These are phyloP conservation scores for Pleodorina starrii DNA, from an alignment of 139 green algal species.

Conservation along the genomic window DNA sequence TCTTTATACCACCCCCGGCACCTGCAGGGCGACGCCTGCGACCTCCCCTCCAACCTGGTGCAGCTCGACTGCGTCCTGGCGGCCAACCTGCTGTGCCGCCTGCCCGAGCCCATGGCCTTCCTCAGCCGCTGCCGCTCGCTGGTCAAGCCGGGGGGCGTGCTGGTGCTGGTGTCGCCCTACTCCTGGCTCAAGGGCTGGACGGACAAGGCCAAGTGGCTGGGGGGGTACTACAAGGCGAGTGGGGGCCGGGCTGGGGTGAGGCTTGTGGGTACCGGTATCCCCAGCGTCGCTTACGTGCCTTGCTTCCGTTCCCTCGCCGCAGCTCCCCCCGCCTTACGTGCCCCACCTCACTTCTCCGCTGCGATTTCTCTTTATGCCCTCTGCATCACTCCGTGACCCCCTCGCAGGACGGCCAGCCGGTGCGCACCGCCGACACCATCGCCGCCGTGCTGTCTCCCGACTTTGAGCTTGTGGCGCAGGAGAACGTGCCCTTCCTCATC, in stretches of 20 bases:
- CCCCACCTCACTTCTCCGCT: too few relatives aligned
- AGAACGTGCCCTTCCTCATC: constrained; percentile 78
- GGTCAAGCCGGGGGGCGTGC: constrained; percentile 74
- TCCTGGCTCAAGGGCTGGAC: constrained; percentile 83
- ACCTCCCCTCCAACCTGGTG: constrained; percentile 57
- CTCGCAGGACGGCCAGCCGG: constrained; percentile 51
- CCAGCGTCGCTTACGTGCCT: too few relatives aligned
- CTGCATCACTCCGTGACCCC: too few relatives aligned
- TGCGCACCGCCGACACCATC: constrained; percentile 34
- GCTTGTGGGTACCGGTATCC: background rate
- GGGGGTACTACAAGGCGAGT: constrained; percentile 53
- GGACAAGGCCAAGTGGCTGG: constrained; percentile 60
- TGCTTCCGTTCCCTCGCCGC: too few relatives aligned
- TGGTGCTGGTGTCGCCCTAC: constrained; percentile 82
- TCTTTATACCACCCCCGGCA: too few relatives aligned
- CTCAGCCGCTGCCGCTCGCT: constrained; percentile 59
- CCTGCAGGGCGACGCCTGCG: constrained; percentile 73
- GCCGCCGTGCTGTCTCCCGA: constrained; percentile 41
- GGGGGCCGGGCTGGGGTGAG: background rate
- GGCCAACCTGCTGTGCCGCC: constrained; percentile 86
- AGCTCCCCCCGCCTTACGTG: too few relatives aligned
- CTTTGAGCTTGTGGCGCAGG: constrained; percentile 59
- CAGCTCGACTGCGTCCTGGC: constrained; percentile 82
- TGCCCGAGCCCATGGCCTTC: constrained; percentile 79
- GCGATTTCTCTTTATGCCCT: too few relatives aligned